phyloP scores from a whole-genome alignment of 495 filamentous ascomycete species.

The Bathelium albidoporum region DNA sequence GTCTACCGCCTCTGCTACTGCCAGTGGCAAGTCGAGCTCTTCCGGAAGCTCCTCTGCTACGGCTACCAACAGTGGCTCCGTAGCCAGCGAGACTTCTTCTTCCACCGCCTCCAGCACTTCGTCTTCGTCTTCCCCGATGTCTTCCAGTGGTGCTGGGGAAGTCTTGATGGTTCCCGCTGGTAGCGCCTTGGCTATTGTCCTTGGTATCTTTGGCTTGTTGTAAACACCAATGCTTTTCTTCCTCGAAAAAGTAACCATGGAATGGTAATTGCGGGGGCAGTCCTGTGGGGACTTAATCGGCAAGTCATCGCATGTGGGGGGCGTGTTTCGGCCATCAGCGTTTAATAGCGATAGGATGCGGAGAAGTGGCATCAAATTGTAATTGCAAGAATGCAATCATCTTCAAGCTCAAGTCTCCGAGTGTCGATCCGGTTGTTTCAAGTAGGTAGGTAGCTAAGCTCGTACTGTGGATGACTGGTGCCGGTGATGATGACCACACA shows the following conservation, averaged over 20 bases:
- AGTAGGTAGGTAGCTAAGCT: too few species aligned
- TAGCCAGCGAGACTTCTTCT: background rate
- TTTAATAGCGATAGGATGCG: background rate
- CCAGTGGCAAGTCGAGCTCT: constrained; percentile 9
- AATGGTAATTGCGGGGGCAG: background rate
- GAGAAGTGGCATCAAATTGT: background rate
- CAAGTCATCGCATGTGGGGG: background rate
- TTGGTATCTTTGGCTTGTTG: constrained; percentile 4
- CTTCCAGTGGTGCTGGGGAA: background rate
- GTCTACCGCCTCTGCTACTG: constrained; percentile 8
- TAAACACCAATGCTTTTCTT: background rate
- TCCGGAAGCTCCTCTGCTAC: background rate
- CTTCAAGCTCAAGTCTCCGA: too few species aligned
- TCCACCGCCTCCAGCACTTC: background rate
- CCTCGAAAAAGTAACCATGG: background rate
- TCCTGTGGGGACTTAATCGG: background rate
- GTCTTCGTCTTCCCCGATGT: background rate
- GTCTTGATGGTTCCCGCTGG: background rate
- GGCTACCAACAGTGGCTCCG: background rate
- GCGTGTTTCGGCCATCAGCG: background rate
- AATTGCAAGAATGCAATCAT: background rate
- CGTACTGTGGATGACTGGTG: too few species aligned
- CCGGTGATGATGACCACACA: too few species aligned
- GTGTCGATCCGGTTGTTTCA: too few species aligned
- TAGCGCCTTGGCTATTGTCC: constrained; percentile 1